A percentile compares a stretch with the other conserved stretches of the same genome.
These are phyloP conservation scores for Juncus inflexus DNA, from an alignment of 176 grass and related monocot species.

Conservation along the genomic window DNA sequence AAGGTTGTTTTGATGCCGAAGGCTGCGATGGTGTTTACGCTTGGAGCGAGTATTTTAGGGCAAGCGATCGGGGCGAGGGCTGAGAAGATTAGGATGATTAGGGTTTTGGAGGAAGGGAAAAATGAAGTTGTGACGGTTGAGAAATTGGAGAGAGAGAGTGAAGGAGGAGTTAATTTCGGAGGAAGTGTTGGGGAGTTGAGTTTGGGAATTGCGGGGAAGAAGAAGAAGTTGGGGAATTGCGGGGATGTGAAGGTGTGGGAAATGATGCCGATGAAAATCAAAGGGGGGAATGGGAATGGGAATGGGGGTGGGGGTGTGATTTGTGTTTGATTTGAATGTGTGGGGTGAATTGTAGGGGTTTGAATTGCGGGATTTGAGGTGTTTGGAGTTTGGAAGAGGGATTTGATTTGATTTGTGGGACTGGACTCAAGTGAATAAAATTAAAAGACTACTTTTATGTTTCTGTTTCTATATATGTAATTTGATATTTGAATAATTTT, in stretches of 20 bases:
- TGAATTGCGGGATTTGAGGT: no score
- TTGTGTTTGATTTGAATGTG: constrained; percentile 10
- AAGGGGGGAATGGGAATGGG: neutral
- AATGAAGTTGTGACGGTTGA: constrained; percentile 6
- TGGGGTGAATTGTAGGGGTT: no score
- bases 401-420: no score
- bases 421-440: no score
- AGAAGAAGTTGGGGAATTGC: constrained; percentile 2
- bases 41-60: constrained; percentile 89
- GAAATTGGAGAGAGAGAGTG: neutral
- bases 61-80: constrained; percentile 89
- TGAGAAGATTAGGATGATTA: constrained; percentile 55
- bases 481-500: no score
- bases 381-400: no score
- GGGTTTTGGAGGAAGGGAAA: constrained; percentile 31
- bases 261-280: constrained; percentile 19
- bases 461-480: no score
- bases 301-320: neutral
- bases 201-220: constrained; percentile 8
- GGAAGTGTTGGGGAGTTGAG: neutral
- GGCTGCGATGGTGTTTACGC: constrained; percentile 79
- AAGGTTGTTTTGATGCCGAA: constrained; percentile 90
- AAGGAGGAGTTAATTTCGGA: no score
- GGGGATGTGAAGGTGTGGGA: constrained; percentile 22
- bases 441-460: no score